A percentile compares a stretch with the other conserved stretches of the same genome.
These are phyloP conservation scores for Nicotiana undulata DNA, from an alignment of 257 asterid species.

Conservation along the genomic window DNA sequence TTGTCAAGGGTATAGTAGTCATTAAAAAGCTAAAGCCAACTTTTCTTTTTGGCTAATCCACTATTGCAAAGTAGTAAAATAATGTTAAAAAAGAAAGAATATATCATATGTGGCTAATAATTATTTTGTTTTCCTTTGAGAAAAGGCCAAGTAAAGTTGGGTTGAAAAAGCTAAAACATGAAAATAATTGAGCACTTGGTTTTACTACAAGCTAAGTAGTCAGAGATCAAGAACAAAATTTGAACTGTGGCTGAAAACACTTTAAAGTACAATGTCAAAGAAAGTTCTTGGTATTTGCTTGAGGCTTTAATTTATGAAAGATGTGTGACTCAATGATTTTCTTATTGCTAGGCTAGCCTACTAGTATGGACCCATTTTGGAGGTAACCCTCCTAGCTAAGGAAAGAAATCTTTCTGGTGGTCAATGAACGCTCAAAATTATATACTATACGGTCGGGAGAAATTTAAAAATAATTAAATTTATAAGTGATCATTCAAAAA, in stretches of 20 bases:
- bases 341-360: neutral
- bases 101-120: neutral
- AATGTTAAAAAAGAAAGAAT: neutral
- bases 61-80: neutral
- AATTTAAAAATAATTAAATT: too few species aligned
- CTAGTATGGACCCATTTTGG: neutral
- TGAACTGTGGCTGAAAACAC: neutral
- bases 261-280: neutral
- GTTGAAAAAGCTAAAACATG: slow-evolving; percentile 15
- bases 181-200: slow-evolving; percentile 34
- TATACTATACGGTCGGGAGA: too few species aligned
- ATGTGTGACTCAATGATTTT: neutral
- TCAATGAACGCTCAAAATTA: neutral
- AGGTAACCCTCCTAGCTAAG: neutral
- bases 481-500: too few species aligned
- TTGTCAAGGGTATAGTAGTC: neutral
- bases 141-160: slow-evolving; percentile 22
- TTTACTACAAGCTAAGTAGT: slow-evolving; percentile 10
- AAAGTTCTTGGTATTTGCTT: too few species aligned
- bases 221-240: neutral
- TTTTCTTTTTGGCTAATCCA: neutral
- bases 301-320: neutral
- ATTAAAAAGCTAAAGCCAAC: neutral
- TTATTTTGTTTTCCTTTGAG: neutral
- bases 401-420: neutral